These are phyloP conservation scores for Diaporthe sp. DNA, from an alignment of 2,329 filamentous ascomycete species.

Conservation along the genomic window DNA sequence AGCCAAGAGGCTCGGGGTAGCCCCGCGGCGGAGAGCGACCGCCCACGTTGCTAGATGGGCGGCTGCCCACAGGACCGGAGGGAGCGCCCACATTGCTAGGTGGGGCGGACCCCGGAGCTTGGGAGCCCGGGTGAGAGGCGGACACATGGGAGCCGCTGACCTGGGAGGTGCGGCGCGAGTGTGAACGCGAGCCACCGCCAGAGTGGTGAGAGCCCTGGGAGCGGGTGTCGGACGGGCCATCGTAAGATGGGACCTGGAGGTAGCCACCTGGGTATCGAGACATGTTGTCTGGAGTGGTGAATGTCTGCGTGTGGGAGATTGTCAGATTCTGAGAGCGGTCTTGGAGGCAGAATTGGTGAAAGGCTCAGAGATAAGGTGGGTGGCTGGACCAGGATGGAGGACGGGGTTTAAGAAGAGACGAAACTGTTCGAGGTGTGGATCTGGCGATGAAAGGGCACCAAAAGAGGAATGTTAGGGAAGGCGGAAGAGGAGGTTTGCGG, in stretches of 20 bases:
- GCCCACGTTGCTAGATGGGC: constrained; percentile 36
- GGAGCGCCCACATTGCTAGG: constrained; percentile 29
- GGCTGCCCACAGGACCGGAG: constrained; percentile 31
- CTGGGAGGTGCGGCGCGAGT: constrained; percentile 28
- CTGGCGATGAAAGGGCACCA: neutral
- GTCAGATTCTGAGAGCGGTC: constrained; percentile 8
- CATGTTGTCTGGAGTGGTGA: constrained; percentile 25
- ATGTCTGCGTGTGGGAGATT: constrained; percentile 9
- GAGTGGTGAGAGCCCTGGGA: constrained; percentile 34
- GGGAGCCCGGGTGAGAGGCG: constrained; percentile 20
- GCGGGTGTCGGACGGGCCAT: constrained; percentile 41
- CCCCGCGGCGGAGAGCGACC: constrained; percentile 28
- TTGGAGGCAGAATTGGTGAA: neutral
- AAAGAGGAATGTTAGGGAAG: neutral
- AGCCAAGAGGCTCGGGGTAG: constrained; percentile 50
- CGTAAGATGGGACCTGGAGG: constrained; percentile 24
- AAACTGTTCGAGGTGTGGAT: neutral
- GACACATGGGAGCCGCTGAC: constrained; percentile 29
- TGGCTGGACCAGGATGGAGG: too few species aligned
- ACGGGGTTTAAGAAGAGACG: neutral
- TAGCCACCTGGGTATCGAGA: constrained; percentile 23
- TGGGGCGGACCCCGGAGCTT: constrained; percentile 17
- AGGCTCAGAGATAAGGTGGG: neutral
- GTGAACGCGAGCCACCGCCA: constrained; percentile 18
- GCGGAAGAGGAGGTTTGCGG: neutral